Conservation (phyloP, 176 grass and related monocot species). For the Thalia dealbata region DNA sequence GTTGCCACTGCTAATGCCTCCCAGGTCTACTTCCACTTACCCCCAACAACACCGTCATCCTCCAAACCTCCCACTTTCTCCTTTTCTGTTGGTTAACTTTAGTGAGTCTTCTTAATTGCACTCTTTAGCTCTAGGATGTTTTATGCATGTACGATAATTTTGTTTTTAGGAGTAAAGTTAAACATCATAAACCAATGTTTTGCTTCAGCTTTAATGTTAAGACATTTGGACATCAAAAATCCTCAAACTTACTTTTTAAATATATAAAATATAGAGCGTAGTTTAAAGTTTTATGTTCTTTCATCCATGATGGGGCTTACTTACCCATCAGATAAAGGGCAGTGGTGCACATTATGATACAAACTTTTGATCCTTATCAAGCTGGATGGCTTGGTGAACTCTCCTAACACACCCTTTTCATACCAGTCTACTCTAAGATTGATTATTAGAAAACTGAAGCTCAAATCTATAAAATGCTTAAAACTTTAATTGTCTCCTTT, state of each 20-base stretch:
- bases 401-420: too few species aligned
- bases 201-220: background rate
- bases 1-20: slow-evolving; percentile 89
- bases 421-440: too few species aligned
- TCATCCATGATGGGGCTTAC: too few species aligned
- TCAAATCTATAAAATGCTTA: background rate
- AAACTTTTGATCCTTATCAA: too few species aligned
- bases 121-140: background rate
- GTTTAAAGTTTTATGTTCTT: too few species aligned
- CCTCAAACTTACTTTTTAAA: background rate
- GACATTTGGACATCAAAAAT: background rate
- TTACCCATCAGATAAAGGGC: too few species aligned
- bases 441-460: too few species aligned
- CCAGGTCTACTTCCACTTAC: slow-evolving; percentile 41
- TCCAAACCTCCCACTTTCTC: background rate
- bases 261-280: too few species aligned
- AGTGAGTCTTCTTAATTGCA: background rate
- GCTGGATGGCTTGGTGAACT: background rate
- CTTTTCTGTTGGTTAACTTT: too few species aligned
- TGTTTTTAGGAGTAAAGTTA: background rate
- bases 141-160: background rate
- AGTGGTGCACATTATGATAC: too few species aligned
- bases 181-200: background rate
- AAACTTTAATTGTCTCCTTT: background rate
- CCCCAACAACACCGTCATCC: background rate